Evolutionary conservation across 2,329 filamentous ascomycete species (phyloP).

Genomic region (Hypoxylon sp.): DNA sequence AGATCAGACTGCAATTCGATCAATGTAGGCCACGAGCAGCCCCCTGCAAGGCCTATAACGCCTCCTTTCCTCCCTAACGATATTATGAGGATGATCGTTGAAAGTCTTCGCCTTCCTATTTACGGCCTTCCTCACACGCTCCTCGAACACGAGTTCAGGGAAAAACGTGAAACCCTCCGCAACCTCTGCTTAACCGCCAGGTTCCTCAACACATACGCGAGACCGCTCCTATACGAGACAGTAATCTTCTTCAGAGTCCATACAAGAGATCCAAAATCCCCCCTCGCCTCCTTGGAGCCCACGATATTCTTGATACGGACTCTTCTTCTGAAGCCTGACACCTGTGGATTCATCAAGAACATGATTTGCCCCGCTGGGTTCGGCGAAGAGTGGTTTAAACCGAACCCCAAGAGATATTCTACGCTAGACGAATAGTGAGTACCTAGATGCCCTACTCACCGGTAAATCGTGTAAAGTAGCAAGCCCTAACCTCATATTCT

Average conservation of each 20-base stretch:
- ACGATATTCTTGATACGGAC: conserved; percentile 28
- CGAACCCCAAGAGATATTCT: neutral
- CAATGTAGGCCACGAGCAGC: neutral
- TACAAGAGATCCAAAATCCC: neutral
- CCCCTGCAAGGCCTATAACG: neutral
- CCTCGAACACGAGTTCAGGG: neutral
- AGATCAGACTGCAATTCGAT: neutral
- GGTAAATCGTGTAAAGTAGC: neutral
- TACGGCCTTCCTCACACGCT: neutral
- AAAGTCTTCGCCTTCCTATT: conserved; percentile 13
- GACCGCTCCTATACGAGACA: conserved; percentile 29
- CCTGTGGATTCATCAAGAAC: conserved; percentile 22
- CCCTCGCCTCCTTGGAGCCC: neutral
- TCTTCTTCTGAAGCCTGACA: conserved; percentile 1
- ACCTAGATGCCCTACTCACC: too few species aligned
- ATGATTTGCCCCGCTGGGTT: conserved; percentile 14
- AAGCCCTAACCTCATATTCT: conserved; percentile 1
- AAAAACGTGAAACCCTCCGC: conserved; percentile 12
- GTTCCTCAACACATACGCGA: neutral
- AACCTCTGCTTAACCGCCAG: conserved; percentile 20
- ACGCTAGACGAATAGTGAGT: too few species aligned
- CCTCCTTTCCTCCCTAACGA: conserved; percentile 15
- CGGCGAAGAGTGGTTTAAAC: neutral
- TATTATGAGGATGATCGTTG: conserved; percentile 7
- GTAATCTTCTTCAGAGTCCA: conserved; percentile 16